phyloP scores from a whole-genome alignment of 108 stramenopile genomes.

The Nitzschia sp. region DNA sequence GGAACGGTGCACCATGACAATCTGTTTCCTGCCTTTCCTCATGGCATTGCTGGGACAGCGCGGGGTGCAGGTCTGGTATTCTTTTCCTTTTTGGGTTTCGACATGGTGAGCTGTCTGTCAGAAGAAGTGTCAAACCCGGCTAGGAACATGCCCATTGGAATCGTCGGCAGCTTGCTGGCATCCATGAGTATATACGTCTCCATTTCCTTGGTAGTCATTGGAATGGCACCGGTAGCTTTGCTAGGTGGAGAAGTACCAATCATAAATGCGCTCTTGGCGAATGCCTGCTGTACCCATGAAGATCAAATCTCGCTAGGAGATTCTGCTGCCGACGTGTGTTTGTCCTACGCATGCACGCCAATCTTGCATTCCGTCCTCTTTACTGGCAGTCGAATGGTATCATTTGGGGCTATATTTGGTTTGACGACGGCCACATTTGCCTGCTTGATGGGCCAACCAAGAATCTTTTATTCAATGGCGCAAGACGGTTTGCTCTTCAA shows the following conservation, averaged over 20 bases:
- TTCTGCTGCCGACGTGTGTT: constrained; percentile 21
- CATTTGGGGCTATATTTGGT: constrained; percentile 59
- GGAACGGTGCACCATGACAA: constrained; percentile 34
- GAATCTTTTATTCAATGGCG: constrained; percentile 66
- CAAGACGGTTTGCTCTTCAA: constrained; percentile 62
- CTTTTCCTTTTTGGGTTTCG: constrained; percentile 52
- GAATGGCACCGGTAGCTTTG: constrained; percentile 49
- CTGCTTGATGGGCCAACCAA: constrained; percentile 64
- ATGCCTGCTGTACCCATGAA: constrained; percentile 49
- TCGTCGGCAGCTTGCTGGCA: constrained; percentile 46
- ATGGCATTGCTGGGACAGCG: constrained; percentile 43
- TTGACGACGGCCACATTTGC: constrained; percentile 63
- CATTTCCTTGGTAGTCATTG: constrained; percentile 43
- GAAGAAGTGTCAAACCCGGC: constrained; percentile 65
- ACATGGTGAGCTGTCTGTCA: constrained; percentile 54
- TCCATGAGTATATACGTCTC: constrained; percentile 44
- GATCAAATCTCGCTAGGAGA: constrained; percentile 20
- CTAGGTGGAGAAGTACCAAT: constrained; percentile 49
- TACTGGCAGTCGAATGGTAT: constrained; percentile 38
- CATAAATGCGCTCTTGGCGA: constrained; percentile 50
- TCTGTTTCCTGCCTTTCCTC: constrained; percentile 43
- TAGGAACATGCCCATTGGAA: constrained; percentile 62
- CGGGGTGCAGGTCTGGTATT: constrained; percentile 51
- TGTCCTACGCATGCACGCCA: constrained; percentile 37
- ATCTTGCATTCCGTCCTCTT: constrained; percentile 27